A percentile compares a stretch with the other conserved stretches of the same genome.
Evolutionary conservation across 2,329 filamentous ascomycete genomes (phyloP).

Genomic region (Alternaria gaisen): DNA sequence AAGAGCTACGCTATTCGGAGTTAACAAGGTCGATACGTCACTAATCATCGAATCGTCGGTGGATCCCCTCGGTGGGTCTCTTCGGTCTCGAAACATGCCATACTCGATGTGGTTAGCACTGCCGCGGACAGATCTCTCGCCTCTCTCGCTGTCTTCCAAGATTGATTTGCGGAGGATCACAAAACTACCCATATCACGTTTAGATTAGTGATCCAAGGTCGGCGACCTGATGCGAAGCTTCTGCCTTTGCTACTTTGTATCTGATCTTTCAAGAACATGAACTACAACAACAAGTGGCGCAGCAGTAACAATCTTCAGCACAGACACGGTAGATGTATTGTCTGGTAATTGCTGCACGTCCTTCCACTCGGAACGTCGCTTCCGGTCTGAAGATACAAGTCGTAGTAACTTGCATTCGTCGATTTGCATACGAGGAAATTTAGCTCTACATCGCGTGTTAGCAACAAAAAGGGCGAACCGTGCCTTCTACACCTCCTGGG

Average conservation of each 20-base stretch:
- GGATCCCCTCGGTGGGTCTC: background rate
- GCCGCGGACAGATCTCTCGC: slow-evolving; percentile 3
- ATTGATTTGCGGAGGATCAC: background rate
- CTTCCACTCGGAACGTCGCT: slow-evolving; percentile 59
- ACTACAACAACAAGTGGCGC: background rate
- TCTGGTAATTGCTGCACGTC: slow-evolving; percentile 65
- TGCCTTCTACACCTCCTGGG: background rate
- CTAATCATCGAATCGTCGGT: slow-evolving; percentile 9
- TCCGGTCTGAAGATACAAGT: slow-evolving; percentile 63
- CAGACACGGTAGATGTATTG: slow-evolving; percentile 63
- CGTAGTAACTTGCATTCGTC: slow-evolving; percentile 55
- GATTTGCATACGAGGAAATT: slow-evolving; percentile 63
- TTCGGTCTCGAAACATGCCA: slow-evolving; percentile 1
- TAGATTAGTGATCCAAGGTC: background rate
- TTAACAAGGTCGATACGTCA: slow-evolving; percentile 18
- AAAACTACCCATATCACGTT: background rate
- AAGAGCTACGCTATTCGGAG: slow-evolving; percentile 3
- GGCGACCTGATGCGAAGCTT: background rate
- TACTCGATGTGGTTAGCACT: slow-evolving; percentile 9
- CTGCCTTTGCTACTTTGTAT: background rate
- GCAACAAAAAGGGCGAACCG: background rate
- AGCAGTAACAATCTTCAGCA: slow-evolving; percentile 39
- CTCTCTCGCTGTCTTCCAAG: background rate
- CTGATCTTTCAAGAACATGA: background rate
- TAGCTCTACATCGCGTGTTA: slow-evolving; percentile 46